Evolutionary conservation across 306 rosid genomes (phyloP), one percentile per base, ranked within the genome.

Genomic region (Castanea crenata): DNA sequence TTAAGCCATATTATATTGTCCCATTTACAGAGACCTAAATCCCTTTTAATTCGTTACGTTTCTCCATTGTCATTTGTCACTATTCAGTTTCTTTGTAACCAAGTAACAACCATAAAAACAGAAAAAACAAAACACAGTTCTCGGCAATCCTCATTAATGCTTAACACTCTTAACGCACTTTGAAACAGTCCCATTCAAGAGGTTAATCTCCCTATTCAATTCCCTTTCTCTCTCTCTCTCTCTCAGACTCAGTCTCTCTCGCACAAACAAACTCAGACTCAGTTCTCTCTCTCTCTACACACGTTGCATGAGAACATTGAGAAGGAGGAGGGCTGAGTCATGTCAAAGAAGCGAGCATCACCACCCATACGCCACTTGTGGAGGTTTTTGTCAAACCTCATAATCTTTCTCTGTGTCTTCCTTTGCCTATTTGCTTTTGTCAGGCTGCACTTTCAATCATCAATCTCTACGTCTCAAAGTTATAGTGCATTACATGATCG

Each of bases 271-370:
- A 34, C 13, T 44, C 51, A 2, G 51, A 7, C 51, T 44, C 51
- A 2, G 51, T 2, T 38, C 10, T 38, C 44, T 38, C 23, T 34
- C 11, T 8, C 46, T 41, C 59, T 44, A 25, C 5, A n/a, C 55
- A 68, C 4, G 2, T n/a, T 25, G 71, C 71, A 55, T 21, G 74
- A 65, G 55, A 9, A 41, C 46, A 41, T 41, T 41, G 46, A 41
- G 46, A 41, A 41, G 46, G 11, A 70, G 31, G 13, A 63, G 27
- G 27, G 27, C 35, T 16, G 8, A 59, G 38, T 61, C 31, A 81
- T 84, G 87, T 59, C 70, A 21, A 77, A 69, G 84, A 73, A 69
- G 71, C 74, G 72, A 55, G 82, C 79, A 76, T 21, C 87, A 52
- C 20, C 73, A 2, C 34, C 25, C 6, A 27, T 38, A 44, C 20